Base-by-base conservation (phyloP, 208 protist genomes). In the Trypanosoma theileri region DNA sequence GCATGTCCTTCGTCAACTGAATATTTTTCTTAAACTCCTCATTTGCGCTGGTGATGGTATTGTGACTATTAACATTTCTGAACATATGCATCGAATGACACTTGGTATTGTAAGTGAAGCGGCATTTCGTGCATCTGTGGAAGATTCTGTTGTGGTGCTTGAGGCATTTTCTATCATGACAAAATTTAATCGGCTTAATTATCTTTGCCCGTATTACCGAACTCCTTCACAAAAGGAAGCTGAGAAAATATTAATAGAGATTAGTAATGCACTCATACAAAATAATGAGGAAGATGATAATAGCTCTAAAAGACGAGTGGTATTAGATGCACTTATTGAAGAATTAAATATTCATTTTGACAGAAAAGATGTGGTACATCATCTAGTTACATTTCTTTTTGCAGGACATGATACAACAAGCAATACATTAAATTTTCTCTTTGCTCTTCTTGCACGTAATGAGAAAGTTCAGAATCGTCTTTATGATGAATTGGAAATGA, bases 371-470 rank as follows among this genome's bases (percentile, higher is more conserved):
- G 77, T 88, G 24, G 28, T 88, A 22, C 72, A 80, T 62, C 82
- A 88, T 66, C 51, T 88, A 48, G 63, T 80, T 48, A 85, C 73
- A 21, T 84, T 88, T 42, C 64, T 88, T 22, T 88, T 88, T 51
- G 82, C 79, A 46, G 82, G 82, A 3, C 80, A 85, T 65, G 79
- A 88, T 60, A 85, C 82, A 17, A 82, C 77, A 4, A 79, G 67
- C 67, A 73, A 80, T 69, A 83, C 82, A 54, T 62, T 88, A 68
- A 64, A 81, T 50, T 83, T 84, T 46, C 71, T 85, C 12, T 75
- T 82, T 45, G 79, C 69, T 22, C 75, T 88, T 40, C 71, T 88
- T 22, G 62, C 69, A 24, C 26, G 71, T 1, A 41, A 88, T 59
- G 66, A 61, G 21, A 48, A 53, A 22, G 77, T 83, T 50, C 79